Evolutionary conservation across 2,329 filamentous ascomycete species (phyloP).

Genomic region (Leptographium wingfieldii): DNA sequence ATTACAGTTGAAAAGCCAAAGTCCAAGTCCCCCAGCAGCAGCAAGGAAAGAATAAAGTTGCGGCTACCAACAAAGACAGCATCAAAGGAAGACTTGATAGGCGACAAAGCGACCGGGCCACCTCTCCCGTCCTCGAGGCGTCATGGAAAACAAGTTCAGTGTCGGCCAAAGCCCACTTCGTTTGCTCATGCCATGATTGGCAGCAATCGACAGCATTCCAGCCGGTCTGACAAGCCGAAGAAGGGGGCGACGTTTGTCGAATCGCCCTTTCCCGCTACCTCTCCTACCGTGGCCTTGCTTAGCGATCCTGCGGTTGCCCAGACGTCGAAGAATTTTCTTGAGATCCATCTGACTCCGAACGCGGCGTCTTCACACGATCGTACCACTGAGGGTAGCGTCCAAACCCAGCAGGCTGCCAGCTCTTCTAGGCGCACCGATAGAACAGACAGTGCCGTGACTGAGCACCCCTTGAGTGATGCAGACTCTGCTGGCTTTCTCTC

Average conservation of each 20-base stretch:
- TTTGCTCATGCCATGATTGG: constrained; percentile 35
- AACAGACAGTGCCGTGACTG: neutral
- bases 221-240: neutral
- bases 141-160: neutral
- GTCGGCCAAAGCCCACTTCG: constrained; percentile 17
- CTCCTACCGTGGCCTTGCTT: constrained; percentile 31
- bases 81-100: neutral
- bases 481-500: constrained; percentile 19
- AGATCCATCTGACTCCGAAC: constrained; percentile 18
- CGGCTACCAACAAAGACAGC: neutral
- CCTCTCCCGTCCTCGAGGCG: neutral
- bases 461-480: constrained; percentile 11
- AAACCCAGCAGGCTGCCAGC: neutral
- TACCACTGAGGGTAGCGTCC: neutral
- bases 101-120: neutral
- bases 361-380: neutral
- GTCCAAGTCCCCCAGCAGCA: neutral
- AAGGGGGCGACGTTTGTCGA: constrained; percentile 15
- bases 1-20: constrained; percentile 8
- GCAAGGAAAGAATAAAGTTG: neutral
- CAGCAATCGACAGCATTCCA: constrained; percentile 22
- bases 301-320: constrained; percentile 45
- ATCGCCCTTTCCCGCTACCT: constrained; percentile 14
- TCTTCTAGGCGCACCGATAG: neutral
- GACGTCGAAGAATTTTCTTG: constrained; percentile 38